phyloP scores from a whole-genome alignment of 2,329 filamentous ascomycete genomes.

The Rhynchosporium graminicola region DNA sequence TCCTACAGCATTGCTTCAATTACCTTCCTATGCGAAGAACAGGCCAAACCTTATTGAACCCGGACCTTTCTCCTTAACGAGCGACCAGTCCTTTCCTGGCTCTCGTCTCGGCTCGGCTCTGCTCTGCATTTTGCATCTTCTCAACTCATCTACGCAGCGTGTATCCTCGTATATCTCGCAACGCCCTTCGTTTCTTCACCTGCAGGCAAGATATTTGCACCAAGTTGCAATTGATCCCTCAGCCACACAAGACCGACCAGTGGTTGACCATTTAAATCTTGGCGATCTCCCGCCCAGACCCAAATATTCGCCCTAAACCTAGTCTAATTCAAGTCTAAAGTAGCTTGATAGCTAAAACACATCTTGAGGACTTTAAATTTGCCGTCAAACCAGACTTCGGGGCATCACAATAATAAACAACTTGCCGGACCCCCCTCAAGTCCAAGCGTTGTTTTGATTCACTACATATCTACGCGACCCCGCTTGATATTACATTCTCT shows the following conservation, averaged over 20 bases:
- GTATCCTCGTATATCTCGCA: conserved; percentile 7
- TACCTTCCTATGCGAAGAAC: too few species aligned
- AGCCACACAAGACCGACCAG: not conserved
- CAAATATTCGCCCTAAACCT: not conserved
- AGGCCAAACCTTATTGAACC: too few species aligned
- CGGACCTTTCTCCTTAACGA: too few species aligned
- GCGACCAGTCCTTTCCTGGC: too few species aligned
- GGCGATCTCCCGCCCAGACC: conserved; percentile 8
- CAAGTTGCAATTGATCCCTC: not conserved
- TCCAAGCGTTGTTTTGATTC: not conserved
- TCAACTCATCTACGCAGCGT: not conserved
- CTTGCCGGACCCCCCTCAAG: not conserved
- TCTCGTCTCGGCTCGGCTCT: not conserved
- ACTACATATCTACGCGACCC: not conserved
- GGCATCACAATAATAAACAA: not conserved
- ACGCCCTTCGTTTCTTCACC: not conserved
- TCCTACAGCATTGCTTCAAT: too few species aligned
- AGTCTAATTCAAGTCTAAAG: not conserved
- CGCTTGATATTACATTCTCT: not conserved
- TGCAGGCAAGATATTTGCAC: not conserved
- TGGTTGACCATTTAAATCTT: not conserved
- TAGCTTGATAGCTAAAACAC: not conserved
- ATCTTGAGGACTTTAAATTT: not conserved
- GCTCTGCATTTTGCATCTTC: too few species aligned
- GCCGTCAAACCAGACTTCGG: not conserved